Conservation (phyloP, 2,329 filamentous ascomycete genomes). For the Aspergillus pseudotamarii region DNA sequence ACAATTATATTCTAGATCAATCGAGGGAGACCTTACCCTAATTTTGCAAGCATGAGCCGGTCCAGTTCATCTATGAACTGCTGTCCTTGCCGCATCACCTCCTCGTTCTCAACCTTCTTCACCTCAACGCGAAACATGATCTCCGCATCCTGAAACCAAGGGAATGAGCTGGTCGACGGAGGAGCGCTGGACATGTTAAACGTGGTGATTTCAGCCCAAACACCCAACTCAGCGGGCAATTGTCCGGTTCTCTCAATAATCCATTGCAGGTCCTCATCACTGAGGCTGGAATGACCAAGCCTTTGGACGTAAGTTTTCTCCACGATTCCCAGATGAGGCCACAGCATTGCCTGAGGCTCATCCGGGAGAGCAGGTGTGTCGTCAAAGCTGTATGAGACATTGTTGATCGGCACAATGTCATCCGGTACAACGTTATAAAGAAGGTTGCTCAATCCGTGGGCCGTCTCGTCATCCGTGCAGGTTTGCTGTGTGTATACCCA, state of each 20-base stretch:
- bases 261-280: not conserved
- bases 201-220: slow-evolving; percentile 3
- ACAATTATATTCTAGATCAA: not conserved
- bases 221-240: not conserved
- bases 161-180: not conserved
- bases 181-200: not conserved
- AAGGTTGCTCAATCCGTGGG: not conserved
- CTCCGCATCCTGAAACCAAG: not conserved
- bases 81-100: not conserved
- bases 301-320: not conserved
- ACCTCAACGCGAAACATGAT: not conserved
- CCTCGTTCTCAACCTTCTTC: not conserved
- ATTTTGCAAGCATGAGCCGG: not conserved
- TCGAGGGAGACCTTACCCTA: not conserved
- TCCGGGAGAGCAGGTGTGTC: not conserved
- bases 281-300: not conserved
- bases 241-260: not conserved
- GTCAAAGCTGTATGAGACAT: not conserved
- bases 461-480: not conserved
- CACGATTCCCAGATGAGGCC: slow-evolving; percentile 1
- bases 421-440: not conserved
- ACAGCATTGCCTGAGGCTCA: not conserved
- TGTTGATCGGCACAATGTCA: not conserved
- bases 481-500: not conserved
- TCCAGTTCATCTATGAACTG: not conserved